Percentiles rank a stretch among this genome's conserved stretches.
phyloP scores from a whole-genome alignment of 1,139 yeast species.

The Sugiyamaella castrensis region DNA sequence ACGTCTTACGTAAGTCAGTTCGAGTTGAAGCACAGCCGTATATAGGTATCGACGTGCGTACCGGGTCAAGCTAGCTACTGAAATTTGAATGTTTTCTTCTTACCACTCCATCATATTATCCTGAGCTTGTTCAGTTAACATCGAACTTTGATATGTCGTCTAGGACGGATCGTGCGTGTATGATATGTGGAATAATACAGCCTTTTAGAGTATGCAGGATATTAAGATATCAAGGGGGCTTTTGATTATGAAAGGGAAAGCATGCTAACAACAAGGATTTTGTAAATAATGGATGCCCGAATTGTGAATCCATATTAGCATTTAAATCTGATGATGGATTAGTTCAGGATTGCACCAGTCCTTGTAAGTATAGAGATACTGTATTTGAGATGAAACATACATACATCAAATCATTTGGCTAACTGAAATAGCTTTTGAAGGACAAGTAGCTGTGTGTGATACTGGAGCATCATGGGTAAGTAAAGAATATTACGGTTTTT shows the following conservation, averaged over 20 bases:
- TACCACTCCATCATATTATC: too few relatives aligned
- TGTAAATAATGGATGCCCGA: conserved; percentile 90
- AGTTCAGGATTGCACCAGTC: conserved; percentile 90
- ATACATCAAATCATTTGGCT: background rate
- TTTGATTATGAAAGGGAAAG: background rate
- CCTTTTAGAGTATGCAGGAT: conserved; percentile 50
- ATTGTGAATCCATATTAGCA: conserved; percentile 83
- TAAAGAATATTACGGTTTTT: conserved; percentile 12
- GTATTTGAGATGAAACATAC: background rate
- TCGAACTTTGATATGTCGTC: conserved; percentile 44
- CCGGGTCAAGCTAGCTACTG: too few relatives aligned
- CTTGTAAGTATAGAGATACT: conserved; percentile 43
- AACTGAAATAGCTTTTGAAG: conserved; percentile 64
- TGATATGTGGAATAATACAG: conserved; percentile 93
- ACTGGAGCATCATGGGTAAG: conserved; percentile 84
- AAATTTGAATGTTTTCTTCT: too few relatives aligned
- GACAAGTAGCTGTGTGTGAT: conserved; percentile 85
- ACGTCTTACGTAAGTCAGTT: too few relatives aligned
- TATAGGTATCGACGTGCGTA: too few relatives aligned
- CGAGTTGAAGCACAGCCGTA: background rate
- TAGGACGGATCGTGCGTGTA: conserved; percentile 88
- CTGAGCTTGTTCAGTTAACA: too few relatives aligned
- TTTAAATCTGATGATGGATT: conserved; percentile 80
- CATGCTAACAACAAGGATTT: conserved; percentile 47
- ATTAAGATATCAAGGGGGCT: background rate